Base-by-base conservation (phyloP, 805 yeast genomes). In the Yamadazyma paraphyllophila region DNA sequence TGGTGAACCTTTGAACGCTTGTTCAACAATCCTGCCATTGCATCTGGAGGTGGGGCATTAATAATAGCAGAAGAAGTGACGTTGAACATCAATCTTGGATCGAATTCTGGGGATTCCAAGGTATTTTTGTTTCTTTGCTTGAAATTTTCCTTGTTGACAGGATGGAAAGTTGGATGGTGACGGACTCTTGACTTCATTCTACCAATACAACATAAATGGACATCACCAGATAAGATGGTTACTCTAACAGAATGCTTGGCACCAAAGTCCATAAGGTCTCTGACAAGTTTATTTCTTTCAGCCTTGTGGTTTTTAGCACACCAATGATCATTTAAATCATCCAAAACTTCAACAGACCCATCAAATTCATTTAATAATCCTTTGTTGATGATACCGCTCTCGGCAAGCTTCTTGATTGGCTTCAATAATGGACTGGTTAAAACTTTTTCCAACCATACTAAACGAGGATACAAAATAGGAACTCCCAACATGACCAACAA, bases 271-370 rank as follows among this genome's bases (percentile, higher is more conserved):
- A 83, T 81, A 38, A 92, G 69, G 49, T 71, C 70, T 33, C 71
- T 74, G 50, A 91, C 67, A 33, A 92, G 71, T 53, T 62, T 60
- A 63, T 92, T 92, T 49, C 99, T 78, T 66, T 92, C 99, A 40
- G 66, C 65, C 62, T 92, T 94, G 67, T 92, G 99, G 61, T 83
- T 78, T 48, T 76, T 76, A 3, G 96, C 84, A 63, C 97, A 90
- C 99, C 99, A 92, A 67, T 92, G 98, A 62, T 92, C 99, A 59
- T 90, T 84, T 64, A 94, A 73, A 62, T 92, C 98, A 60, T 94
- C 98, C 53, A 94, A 74, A 12, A 92, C 80, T 66, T 92, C 98
- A 5, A 92, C 82, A 34, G 85, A 81, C 1, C 97, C 97, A 61
- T 91, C 97, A 58, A 91, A 92, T 55, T 88, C 94, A 60, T 94